Evolutionary conservation across 225 moss, liverwort and hornwort genomes (phyloP), one percentile per base, ranked within the genome.

Genomic region (Takakia lepidozioides): DNA sequence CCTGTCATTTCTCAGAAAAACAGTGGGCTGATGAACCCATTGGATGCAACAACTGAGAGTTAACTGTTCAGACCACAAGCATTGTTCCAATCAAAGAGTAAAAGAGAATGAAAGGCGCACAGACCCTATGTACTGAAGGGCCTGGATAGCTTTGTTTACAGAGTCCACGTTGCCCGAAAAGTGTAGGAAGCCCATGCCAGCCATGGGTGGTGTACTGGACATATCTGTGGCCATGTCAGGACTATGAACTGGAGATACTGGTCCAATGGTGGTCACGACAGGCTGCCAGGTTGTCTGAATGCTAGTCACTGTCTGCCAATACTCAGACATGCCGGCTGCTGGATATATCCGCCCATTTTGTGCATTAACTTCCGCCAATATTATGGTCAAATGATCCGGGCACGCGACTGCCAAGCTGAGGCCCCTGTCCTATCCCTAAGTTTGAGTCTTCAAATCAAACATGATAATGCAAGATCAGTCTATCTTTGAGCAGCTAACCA

Each of bases 51-150:
- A n/a, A n/a, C n/a, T n/a, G n/a, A n/a, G n/a, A n/a, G n/a, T n/a
- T n/a, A n/a, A n/a, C n/a, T n/a, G n/a, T n/a, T n/a, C n/a, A n/a
- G n/a, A n/a, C n/a, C n/a, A n/a, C n/a, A n/a, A n/a, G n/a, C n/a
- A n/a, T n/a, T n/a, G n/a, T n/a, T n/a, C n/a, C n/a, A n/a, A n/a
- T n/a, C n/a, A n/a, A n/a, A n/a, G n/a, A n/a, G n/a, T n/a, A n/a
- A n/a, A n/a, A n/a, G n/a, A n/a, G 21, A 43, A 0, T 21, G 8
- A 43, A 43, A 21, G 15, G 29, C 14, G 18, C 20, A n/a, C 49
- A 18, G 23, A 48, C 49, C 49, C 49, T 27, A 50, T 50, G 21
- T 50, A 50, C 49, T 50, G 49, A 29, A 50, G 25, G 23, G 27
- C 49, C 18, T 50, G 49, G 21, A 50, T 26, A 19, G 49, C 49